A percentile compares a stretch with the other conserved stretches of the same genome.
These are phyloP conservation scores for Hyaloperonospora arabidopsidis DNA, from an alignment of 352 stramenopile genomes.

Conservation along the genomic window DNA sequence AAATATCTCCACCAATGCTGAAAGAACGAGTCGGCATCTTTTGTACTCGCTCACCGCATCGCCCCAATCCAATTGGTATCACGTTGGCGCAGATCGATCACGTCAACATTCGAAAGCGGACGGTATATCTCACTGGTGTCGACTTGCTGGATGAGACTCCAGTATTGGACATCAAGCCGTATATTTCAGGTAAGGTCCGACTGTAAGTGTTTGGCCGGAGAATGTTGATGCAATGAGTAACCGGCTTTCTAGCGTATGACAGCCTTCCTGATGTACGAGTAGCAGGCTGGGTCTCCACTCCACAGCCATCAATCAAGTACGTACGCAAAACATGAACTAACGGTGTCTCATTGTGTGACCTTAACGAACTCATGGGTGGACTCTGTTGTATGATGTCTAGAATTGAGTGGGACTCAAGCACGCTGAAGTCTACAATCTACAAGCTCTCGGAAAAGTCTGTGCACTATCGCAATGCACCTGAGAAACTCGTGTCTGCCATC, in stretches of 20 bases:
- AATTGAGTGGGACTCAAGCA: slow-evolving; percentile 39
- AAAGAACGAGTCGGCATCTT: slow-evolving; percentile 90
- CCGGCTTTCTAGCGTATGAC: slow-evolving; percentile 33
- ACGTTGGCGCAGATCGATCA: slow-evolving; percentile 83
- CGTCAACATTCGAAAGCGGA: slow-evolving; percentile 49
- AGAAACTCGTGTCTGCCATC: slow-evolving; percentile 37
- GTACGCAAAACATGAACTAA: slow-evolving; percentile 4
- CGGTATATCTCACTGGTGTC: slow-evolving; percentile 77
- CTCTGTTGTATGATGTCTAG: slow-evolving; percentile 8
- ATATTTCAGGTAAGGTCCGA: slow-evolving; percentile 73
- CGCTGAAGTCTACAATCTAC: slow-evolving; percentile 22
- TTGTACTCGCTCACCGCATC: slow-evolving; percentile 93
- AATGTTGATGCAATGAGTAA: neutral
- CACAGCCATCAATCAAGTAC: slow-evolving; percentile 33
- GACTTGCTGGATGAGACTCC: slow-evolving; percentile 95
- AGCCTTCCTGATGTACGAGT: slow-evolving; percentile 36
- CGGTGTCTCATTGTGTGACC: neutral
- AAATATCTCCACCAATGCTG: slow-evolving; percentile 58
- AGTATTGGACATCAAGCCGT: slow-evolving; percentile 98
- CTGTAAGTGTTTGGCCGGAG: neutral
- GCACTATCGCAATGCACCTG: slow-evolving; percentile 33
- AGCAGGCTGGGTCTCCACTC: slow-evolving; percentile 37
- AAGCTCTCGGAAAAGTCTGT: slow-evolving; percentile 33
- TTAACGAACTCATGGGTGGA: neutral
- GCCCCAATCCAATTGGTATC: slow-evolving; percentile 94